Conservation (phyloP, 768 basidiomycete species). For the Lepiota brunneoincarnata region DNA sequence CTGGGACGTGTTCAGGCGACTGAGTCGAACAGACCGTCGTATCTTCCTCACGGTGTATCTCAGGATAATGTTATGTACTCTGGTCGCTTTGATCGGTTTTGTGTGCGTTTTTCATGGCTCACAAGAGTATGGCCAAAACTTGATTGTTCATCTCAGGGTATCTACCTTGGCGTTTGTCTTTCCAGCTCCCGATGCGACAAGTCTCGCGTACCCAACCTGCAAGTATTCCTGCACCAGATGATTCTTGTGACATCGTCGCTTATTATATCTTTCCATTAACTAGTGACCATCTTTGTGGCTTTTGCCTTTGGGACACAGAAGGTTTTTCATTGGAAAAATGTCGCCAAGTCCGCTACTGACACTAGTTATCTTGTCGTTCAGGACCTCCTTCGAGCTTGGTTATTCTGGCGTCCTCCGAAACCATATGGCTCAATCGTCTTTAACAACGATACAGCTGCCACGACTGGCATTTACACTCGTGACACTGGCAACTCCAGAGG, state of each 20-base stretch:
- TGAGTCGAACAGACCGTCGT: slow-evolving; percentile 1
- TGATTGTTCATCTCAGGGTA: background rate
- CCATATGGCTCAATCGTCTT: background rate
- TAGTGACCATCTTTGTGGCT: slow-evolving; percentile 6
- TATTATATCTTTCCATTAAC: background rate
- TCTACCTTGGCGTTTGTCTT: background rate
- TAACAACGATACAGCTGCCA: background rate
- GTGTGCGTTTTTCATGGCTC: background rate
- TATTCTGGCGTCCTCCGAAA: background rate
- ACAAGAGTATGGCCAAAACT: background rate
- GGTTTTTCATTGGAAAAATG: background rate
- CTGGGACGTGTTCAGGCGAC: slow-evolving; percentile 5
- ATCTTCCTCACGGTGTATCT: slow-evolving; percentile 6
- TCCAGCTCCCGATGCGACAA: background rate
- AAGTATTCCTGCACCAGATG: background rate
- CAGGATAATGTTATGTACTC: background rate
- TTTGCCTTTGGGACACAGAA: slow-evolving; percentile 10
- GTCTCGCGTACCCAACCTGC: background rate
- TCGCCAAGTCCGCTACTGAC: background rate
- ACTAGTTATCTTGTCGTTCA: background rate
- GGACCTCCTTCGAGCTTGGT: slow-evolving; percentile 10
- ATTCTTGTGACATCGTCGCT: background rate
- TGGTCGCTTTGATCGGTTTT: background rate
- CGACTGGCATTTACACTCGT: background rate
- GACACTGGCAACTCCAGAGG: background rate